Percentiles rank a stretch among this genome's conserved stretches.
These are phyloP conservation scores for Phytophthora multivora DNA, from an alignment of 352 stramenopile genomes.

Conservation along the genomic window DNA sequence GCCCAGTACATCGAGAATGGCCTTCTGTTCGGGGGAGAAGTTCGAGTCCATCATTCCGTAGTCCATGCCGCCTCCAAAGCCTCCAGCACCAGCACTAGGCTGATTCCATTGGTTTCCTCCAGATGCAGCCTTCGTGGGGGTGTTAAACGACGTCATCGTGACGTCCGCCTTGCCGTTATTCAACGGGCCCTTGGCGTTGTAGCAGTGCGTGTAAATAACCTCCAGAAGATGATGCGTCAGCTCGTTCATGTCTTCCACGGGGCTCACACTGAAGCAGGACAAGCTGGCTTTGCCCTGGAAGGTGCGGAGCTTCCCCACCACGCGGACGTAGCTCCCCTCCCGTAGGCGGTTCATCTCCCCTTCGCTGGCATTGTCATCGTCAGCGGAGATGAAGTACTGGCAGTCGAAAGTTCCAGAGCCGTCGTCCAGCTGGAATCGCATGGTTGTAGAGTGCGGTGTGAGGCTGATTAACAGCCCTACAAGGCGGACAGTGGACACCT, in stretches of 20 bases:
- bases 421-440: conserved; percentile 95
- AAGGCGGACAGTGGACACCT: conserved; percentile 90
- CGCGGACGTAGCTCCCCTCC: conserved; percentile 89
- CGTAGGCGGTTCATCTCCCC: conserved; percentile 57
- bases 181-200: conserved; percentile 70
- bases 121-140: conserved; percentile 39
- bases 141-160: conserved; percentile 38
- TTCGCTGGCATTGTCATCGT: conserved; percentile 80
- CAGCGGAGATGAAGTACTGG: conserved; percentile 91
- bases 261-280: conserved; percentile 86
- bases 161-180: conserved; percentile 34
- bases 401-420: conserved; percentile 92
- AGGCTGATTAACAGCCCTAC: conserved; percentile 85
- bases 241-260: conserved; percentile 92
- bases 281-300: conserved; percentile 91
- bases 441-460: conserved; percentile 87
- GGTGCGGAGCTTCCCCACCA: conserved; percentile 91
- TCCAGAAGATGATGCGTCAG: conserved; percentile 97
- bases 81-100: conserved; percentile 16
- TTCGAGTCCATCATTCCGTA: conserved; percentile 73
- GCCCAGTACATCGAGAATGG: conserved; percentile 78
- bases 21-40: conserved; percentile 80
- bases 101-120: conserved; percentile 30
- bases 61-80: conserved; percentile 48
- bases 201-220: conserved; percentile 92